Evolutionary conservation across 2,329 filamentous ascomycete genomes (phyloP).

Genomic region (Ophiostoma novo-ulmi): DNA sequence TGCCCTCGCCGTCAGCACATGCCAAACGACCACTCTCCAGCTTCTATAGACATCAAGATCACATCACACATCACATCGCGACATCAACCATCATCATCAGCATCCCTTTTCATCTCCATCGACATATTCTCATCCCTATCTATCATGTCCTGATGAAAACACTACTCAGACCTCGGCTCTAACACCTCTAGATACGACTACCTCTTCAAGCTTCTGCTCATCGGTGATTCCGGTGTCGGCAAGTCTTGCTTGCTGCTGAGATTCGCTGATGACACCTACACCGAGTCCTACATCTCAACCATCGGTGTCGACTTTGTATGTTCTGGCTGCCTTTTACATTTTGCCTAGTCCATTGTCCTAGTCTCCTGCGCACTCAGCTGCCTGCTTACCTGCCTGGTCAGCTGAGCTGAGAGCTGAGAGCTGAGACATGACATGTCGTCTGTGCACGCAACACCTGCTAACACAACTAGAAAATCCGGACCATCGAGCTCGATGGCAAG

Average conservation of each 20-base stretch:
- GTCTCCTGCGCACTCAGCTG: not conserved
- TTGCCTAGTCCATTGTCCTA: not conserved
- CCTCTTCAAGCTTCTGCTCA: constrained; percentile 99
- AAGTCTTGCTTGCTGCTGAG: constrained; percentile 98
- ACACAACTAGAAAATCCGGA: constrained; percentile 84
- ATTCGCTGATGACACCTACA: constrained; percentile 99
- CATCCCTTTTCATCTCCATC: not conserved
- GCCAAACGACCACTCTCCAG: not conserved
- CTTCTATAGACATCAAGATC: not conserved
- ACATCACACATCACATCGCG: not conserved
- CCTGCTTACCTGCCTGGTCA: not conserved
- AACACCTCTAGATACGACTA: constrained; percentile 83
- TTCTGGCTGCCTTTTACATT: constrained; percentile 31
- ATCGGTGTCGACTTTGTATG: constrained; percentile 98
- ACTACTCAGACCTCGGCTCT: not conserved
- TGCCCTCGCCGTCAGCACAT: not conserved
- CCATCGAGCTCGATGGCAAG: constrained; percentile 98
- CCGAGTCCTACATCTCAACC: constrained; percentile 98
- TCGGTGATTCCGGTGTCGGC: constrained; percentile 99
- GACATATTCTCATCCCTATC: not conserved
- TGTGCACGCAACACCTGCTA: not conserved
- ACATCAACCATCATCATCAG: not conserved
- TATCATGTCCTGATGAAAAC: not conserved
- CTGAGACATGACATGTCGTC: not conserved
- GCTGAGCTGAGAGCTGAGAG: not conserved